Evolutionary conservation across 2,329 filamentous ascomycete species (phyloP), one percentile per base, ranked within the genome.

Genomic region (Venturia effusa): DNA sequence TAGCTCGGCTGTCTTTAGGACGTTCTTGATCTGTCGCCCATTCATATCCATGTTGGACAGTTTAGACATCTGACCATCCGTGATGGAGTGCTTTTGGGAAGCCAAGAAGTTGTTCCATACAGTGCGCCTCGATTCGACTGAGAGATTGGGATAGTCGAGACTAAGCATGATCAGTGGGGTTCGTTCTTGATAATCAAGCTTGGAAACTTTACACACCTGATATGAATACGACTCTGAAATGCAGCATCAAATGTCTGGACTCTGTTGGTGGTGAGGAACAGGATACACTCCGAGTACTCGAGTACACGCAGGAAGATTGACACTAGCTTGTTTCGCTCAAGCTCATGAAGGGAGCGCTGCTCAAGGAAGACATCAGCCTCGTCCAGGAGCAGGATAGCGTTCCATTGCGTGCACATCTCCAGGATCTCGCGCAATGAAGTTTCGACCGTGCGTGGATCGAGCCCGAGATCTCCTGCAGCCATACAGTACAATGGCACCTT

Each of bases 401-500:
- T 62, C 64, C 66, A 66, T 37, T 66, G 66, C n/a, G 76, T 76
- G 65, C 76, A 75, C 74, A 82, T 79, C 54, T 77, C 75, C 0
- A 81, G 71, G 22, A 82, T 76, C 43, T 76, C 71, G 45, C 77
- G 74, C 8, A 83, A 74, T 30, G 74, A 75, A 0, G 68, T 66
- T 66, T 83, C 80, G 4, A 83, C 76, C 0, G 70, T 69, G 0
- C 68, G 64, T 0, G 78, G 75, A 41, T 77, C 72, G 13, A 76
- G 74, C 19, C 80, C 80, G 0, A 83, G 73, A 63, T 83, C 81
- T 11, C 79, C 80, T 2, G 77, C 75, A 34, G 74, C 77, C 73
- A 83, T 77, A 61, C 76, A 73, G 68, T 79, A 82, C 0, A 84
- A 71, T 1, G 81, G 81, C 0, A 78, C 77, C 39, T 76, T 72